Base-by-base conservation (phyloP, 225 moss, liverwort and hornwort genomes). In the Pseudoscleropodium purum region DNA sequence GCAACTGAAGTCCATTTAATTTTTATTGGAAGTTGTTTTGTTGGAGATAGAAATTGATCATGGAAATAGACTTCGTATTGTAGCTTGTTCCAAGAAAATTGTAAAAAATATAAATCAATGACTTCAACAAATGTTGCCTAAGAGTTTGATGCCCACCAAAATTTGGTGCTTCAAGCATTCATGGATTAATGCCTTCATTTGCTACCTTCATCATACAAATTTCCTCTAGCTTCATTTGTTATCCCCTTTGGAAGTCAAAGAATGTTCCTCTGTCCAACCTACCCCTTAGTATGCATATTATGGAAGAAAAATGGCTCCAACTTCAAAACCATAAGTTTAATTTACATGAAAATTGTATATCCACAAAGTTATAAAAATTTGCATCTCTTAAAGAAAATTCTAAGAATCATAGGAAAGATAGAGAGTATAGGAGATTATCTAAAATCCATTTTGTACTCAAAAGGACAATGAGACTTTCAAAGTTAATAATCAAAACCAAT, bases 241-340 rank as follows among this genome's bases (percentile, higher is more conserved):
- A 13, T 21, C 13, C 7, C 1, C 2, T 21, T 7, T 23, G n/a
- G 13, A 23, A n/a, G n/a, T 23, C 13, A 13, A n/a, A 4, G 13
- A n/a, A 69, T n/a, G 24, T 69, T 69, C 4, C 4, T 3, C n/a
- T 69, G 24, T 4, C 0, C 4, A 4, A 36, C 12, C 0, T 69
- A 1, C 1, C 13, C 7, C 13, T 69, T 69, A 2, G 23, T 69
- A 13, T 69, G 4, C 69, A 69, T 24, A 69, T 23, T 23, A 13
- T 3, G 0, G 6, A 3, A 23, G 21, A n/a, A n/a, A n/a, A 1
- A 69, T 69, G n/a, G 7, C 4, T 69, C 3, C 7, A 69, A 69
- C 23, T 4, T 23, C 13, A n/a, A 69, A 69, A 69, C n/a, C 0
- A 23, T n/a, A 39, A 70, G 39, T 39, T 39, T 39, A 4, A 13